These are phyloP conservation scores for Sphagnurus paluster DNA, from an alignment of 1,284 basidiomycete genomes.

Conservation along the genomic window DNA sequence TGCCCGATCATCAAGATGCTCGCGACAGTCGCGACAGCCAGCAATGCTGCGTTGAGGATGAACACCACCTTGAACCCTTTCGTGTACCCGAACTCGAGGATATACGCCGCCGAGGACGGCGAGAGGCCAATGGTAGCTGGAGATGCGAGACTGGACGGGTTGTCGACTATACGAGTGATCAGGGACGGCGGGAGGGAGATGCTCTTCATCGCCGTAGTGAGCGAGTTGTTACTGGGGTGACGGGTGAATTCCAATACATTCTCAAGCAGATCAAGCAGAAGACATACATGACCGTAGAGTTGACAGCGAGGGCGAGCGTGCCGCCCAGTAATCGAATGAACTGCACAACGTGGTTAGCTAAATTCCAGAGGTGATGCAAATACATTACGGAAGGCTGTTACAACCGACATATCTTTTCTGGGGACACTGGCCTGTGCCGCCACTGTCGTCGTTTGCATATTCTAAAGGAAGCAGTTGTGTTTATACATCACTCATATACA, in stretches of 20 bases:
- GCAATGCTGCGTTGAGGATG: conserved; percentile 50
- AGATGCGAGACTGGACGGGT: conserved; percentile 45
- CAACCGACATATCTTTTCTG: conserved; percentile 67
- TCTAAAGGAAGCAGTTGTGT: conserved; percentile 33
- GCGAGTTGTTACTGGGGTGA: conserved; percentile 50
- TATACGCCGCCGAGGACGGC: conserved; percentile 33
- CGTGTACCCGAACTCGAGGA: conserved; percentile 54
- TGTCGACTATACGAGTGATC: conserved; percentile 45
- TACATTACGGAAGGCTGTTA: conserved; percentile 68
- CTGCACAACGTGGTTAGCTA: conserved; percentile 27
- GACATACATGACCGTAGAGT: conserved; percentile 54
- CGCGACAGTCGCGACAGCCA: conserved; percentile 46
- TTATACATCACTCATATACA: background rate
- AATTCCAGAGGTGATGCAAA: conserved; percentile 13
- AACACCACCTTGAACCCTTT: conserved; percentile 60
- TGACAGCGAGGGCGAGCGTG: conserved; percentile 60
- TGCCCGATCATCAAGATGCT: conserved; percentile 59
- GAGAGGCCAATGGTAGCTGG: conserved; percentile 38
- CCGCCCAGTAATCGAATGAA: conserved; percentile 68
- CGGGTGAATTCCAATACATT: background rate
- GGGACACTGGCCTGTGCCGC: conserved; percentile 72
- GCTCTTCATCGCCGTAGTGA: conserved; percentile 41
- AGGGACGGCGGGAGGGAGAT: conserved; percentile 34
- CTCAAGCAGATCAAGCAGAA: background rate
- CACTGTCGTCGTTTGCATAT: conserved; percentile 63